phyloP scores from a whole-genome alignment of 129 eudicot genomes.

The Artemisia argyi region DNA sequence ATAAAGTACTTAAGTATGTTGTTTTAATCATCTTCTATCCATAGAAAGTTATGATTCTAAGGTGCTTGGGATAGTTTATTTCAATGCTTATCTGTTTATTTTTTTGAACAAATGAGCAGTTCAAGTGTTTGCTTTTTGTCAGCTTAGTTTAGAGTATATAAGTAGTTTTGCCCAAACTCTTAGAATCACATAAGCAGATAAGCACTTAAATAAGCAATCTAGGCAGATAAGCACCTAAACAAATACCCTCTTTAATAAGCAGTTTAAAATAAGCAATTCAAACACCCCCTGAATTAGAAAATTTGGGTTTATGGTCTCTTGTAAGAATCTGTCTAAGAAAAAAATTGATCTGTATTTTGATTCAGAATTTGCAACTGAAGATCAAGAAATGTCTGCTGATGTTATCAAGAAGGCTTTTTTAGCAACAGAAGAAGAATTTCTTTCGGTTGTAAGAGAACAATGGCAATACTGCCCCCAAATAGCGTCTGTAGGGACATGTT shows the following conservation, averaged over 20 bases:
- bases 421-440: slow-evolving; percentile 86
- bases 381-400: slow-evolving; percentile 63
- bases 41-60: neutral
- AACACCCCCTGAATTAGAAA: too few species aligned
- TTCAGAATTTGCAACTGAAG: slow-evolving; percentile 76
- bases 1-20: neutral
- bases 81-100: neutral
- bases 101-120: neutral
- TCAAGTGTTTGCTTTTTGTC: too few species aligned
- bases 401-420: slow-evolving; percentile 83
- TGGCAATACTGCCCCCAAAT: slow-evolving; percentile 71
- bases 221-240: too few species aligned
- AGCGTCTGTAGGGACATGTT: slow-evolving; percentile 88
- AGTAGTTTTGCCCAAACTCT: too few species aligned
- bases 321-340: too few species aligned
- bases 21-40: neutral
- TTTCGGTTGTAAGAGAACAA: slow-evolving; percentile 62
- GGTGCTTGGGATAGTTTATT: neutral
- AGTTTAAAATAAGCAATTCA: too few species aligned
- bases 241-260: too few species aligned
- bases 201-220: neutral
- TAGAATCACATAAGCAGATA: neutral
- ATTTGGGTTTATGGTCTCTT: too few species aligned
- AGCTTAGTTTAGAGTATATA: too few species aligned
- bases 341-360: neutral